These are phyloP conservation scores for Aureobasidium mangrovei DNA, from an alignment of 2,329 filamentous ascomycete species.

Conservation along the genomic window DNA sequence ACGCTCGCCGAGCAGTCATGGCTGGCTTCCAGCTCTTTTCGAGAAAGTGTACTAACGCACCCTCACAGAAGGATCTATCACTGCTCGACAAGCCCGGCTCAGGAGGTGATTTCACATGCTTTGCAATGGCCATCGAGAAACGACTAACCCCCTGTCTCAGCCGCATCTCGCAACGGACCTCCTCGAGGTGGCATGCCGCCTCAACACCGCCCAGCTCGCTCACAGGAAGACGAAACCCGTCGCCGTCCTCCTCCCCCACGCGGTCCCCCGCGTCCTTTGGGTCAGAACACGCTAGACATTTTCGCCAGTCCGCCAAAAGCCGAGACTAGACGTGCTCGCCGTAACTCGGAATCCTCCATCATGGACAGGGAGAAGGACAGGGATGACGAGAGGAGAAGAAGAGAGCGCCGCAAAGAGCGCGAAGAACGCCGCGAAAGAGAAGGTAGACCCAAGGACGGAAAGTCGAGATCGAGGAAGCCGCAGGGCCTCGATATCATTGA, in stretches of 20 bases:
- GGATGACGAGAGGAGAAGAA: conserved; percentile 50
- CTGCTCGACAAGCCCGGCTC: conserved; percentile 51
- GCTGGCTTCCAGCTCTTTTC: not conserved
- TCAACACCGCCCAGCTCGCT: conserved; percentile 53
- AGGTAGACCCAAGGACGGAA: conserved; percentile 26
- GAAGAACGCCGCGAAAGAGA: conserved; percentile 40
- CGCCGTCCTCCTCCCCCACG: conserved; percentile 37
- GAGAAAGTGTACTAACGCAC: not conserved
- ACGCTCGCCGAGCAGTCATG: not conserved
- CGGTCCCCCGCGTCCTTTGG: conserved; percentile 26
- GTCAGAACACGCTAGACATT: conserved; percentile 34
- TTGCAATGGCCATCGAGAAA: conserved; percentile 27
- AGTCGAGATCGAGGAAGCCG: conserved; percentile 30
- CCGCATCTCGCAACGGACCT: not conserved
- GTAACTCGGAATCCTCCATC: conserved; percentile 74
- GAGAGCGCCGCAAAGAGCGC: conserved; percentile 37
- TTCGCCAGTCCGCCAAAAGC: conserved; percentile 36
- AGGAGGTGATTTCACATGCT: conserved; percentile 25
- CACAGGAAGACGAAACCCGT: conserved; percentile 56
- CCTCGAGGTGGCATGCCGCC: conserved; percentile 38
- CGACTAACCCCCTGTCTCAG: conserved; percentile 21
- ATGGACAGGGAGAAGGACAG: conserved; percentile 47
- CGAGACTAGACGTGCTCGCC: conserved; percentile 47
- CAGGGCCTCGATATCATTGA: conserved; percentile 78
- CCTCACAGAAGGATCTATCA: conserved; percentile 55